phyloP scores from a whole-genome alignment of 257 asterid species.

The Vinca minor region DNA sequence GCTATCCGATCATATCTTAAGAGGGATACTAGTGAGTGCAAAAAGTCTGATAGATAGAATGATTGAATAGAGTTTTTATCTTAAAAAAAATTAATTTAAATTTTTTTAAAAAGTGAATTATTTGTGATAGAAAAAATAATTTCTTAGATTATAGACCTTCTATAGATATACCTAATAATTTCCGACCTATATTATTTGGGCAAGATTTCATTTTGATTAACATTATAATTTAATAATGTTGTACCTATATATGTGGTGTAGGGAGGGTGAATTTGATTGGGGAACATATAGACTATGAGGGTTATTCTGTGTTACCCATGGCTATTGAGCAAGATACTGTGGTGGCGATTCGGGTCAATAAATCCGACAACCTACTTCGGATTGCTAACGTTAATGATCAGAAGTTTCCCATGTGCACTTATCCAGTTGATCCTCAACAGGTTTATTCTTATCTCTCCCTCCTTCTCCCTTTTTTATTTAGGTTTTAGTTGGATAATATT shows the following conservation, averaged over 20 bases:
- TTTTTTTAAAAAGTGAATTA: no score
- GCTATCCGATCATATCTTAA: no score
- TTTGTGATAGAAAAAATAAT: no score
- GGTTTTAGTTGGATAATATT: no score
- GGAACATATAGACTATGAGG: constrained; percentile 93
- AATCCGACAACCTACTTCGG: constrained; percentile 44
- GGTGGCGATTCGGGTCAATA: constrained; percentile 62
- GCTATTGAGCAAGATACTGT: constrained; percentile 89
- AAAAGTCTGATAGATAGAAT: no score
- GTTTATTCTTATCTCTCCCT: constrained; percentile 14
- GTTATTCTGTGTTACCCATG: constrained; percentile 94
- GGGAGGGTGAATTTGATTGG: constrained; percentile 98
- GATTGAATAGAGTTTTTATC: no score
- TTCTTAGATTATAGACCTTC: no score
- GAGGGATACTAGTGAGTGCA: no score
- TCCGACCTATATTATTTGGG: no score
- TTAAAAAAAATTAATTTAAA: no score
- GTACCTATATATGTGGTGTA: constrained; percentile 11
- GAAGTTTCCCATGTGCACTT: constrained; percentile 65
- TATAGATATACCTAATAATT: no score
- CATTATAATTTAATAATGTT: no score
- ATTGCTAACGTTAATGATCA: constrained; percentile 61
- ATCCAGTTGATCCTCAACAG: constrained; percentile 84
- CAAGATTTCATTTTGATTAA: not conserved
- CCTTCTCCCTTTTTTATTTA: not conserved